A percentile compares a stretch with the other conserved stretches of the same genome.
These are phyloP conservation scores for Kwoniella sp. DNA, from an alignment of 768 basidiomycete species.

Conservation along the genomic window DNA sequence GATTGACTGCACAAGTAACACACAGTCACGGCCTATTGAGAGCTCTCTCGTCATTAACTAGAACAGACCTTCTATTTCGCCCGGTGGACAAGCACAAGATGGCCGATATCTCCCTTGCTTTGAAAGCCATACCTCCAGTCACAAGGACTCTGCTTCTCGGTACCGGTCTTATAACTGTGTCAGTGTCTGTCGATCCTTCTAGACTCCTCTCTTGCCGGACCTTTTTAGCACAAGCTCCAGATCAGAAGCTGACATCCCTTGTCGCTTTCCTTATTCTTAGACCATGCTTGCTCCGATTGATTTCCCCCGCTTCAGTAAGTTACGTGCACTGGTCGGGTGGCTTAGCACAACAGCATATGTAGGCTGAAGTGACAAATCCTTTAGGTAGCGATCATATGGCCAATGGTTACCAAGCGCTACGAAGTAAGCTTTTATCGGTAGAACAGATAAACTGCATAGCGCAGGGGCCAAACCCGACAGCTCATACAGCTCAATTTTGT, in stretches of 20 bases:
- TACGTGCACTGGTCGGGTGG: no score
- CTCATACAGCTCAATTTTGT: no score
- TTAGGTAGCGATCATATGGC: conserved; percentile 49
- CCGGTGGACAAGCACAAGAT: conserved; percentile 27
- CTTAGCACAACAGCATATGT: no score
- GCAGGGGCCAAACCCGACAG: no score
- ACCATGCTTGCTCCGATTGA: conserved; percentile 43
- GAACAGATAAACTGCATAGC: not conserved
- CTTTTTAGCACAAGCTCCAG: no score
- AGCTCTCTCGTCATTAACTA: no score
- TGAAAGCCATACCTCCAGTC: conserved; percentile 50
- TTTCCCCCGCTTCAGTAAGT: conserved; percentile 34
- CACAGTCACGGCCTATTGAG: no score
- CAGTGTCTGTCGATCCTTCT: conserved; percentile 10
- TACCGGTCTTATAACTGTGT: conserved; percentile 47
- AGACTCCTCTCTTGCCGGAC: no score
- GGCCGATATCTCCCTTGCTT: conserved; percentile 46
- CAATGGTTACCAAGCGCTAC: conserved; percentile 28
- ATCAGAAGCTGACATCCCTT: no score
- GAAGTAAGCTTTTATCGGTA: conserved; percentile 31
- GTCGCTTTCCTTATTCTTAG: conserved; percentile 20
- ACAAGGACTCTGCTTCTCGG: conserved; percentile 46
- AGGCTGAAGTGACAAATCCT: not conserved
- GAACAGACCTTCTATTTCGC: no score
- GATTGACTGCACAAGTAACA: no score